phyloP scores from a whole-genome alignment of 108 stramenopile genomes.

The Ochromonas danica region DNA sequence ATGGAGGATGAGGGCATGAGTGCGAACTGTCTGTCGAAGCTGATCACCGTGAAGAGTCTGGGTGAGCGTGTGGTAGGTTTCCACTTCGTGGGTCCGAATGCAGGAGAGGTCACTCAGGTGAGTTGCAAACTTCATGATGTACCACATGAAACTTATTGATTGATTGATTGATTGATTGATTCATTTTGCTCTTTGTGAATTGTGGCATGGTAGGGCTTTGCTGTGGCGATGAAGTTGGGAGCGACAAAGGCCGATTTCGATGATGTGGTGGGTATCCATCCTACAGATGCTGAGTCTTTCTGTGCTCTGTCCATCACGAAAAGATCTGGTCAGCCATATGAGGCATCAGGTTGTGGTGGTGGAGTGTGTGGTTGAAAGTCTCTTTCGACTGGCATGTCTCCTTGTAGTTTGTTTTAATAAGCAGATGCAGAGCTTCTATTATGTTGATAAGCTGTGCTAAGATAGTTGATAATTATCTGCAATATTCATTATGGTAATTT shows the following conservation, averaged over 20 bases:
- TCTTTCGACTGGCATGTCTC: too few relatives aligned
- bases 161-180: too few relatives aligned
- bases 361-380: conserved; percentile 51
- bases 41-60: background rate
- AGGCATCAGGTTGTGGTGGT: conserved; percentile 45
- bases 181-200: background rate
- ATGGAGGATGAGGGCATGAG: background rate
- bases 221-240: conserved; percentile 45
- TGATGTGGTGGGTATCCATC: conserved; percentile 12
- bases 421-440: too few relatives aligned
- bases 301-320: conserved; percentile 46
- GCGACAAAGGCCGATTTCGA: conserved; percentile 55
- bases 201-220: background rate
- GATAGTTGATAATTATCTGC: too few relatives aligned
- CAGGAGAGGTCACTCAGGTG: background rate
- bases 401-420: too few relatives aligned
- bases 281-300: conserved; percentile 52
- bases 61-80: background rate
- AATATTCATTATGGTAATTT: too few relatives aligned
- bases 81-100: background rate
- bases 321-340: conserved; percentile 39
- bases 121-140: background rate
- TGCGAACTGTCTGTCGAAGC: conserved; percentile 30
- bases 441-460: too few relatives aligned
- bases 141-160: too few relatives aligned